A percentile compares a stretch with the other conserved stretches of the same genome.
phyloP scores from a whole-genome alignment of 1,139 yeast species.

The Debaryomyces sp. region DNA sequence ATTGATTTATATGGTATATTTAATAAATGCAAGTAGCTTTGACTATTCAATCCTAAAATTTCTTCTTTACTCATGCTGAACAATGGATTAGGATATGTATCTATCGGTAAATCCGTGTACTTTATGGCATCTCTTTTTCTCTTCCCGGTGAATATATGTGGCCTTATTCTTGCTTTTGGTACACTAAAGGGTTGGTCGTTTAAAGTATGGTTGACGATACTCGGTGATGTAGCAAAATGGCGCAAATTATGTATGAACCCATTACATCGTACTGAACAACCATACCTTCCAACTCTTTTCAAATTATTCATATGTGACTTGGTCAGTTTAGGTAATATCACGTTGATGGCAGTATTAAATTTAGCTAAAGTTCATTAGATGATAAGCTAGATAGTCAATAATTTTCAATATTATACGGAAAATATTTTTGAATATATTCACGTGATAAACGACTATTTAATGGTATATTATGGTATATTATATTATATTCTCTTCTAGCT shows the following conservation, averaged over 20 bases:
- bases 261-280: background rate
- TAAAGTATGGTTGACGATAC: background rate
- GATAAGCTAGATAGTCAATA: background rate
- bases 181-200: background rate
- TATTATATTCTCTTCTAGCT: background rate
- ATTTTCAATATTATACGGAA: background rate
- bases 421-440: conserved; percentile 6
- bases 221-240: background rate
- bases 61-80: conserved; percentile 30
- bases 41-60: conserved; percentile 22
- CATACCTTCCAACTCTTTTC: background rate
- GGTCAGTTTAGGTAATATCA: background rate
- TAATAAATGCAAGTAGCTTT: conserved; percentile 29
- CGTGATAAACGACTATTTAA: background rate
- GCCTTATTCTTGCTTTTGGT: conserved; percentile 8
- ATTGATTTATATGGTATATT: conserved; percentile 26
- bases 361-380: background rate
- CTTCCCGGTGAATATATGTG: conserved; percentile 12
- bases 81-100: conserved; percentile 39
- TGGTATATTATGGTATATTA: background rate
- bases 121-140: background rate
- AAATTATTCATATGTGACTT: background rate
- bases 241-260: background rate
- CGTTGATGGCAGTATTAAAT: background rate
- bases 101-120: conserved; percentile 16